These are phyloP conservation scores for Coniferiporia sulphurascens DNA, from an alignment of 1,284 basidiomycete species.

Conservation along the genomic window DNA sequence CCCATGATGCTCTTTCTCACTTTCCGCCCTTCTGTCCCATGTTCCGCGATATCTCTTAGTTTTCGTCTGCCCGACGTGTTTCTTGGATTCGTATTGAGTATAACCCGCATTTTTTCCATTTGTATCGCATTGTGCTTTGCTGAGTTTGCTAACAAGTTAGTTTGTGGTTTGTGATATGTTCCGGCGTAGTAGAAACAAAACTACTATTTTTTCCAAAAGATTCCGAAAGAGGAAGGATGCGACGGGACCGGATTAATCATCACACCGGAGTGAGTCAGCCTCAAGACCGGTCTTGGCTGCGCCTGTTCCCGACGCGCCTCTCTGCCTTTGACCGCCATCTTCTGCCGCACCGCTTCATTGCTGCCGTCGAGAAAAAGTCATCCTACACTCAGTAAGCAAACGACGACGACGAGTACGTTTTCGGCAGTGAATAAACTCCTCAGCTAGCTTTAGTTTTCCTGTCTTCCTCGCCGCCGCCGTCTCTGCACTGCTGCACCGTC, in stretches of 20 bases:
- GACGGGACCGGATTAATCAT: too few relatives aligned
- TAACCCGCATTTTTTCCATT: neutral
- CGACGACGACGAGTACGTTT: constrained; percentile 6
- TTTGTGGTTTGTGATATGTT: neutral
- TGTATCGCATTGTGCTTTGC: neutral
- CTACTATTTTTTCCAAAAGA: too few relatives aligned
- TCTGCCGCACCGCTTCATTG: too few relatives aligned
- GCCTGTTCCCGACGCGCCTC: too few relatives aligned
- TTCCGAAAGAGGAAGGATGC: too few relatives aligned
- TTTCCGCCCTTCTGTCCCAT: neutral
- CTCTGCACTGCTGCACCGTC: neutral
- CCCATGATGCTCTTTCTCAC: constrained; percentile 1
- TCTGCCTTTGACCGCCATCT: too few relatives aligned
- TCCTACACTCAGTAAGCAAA: neutral
- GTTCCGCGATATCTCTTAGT: neutral
- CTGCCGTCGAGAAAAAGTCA: too few relatives aligned
- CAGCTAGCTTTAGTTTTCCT: constrained; percentile 1
- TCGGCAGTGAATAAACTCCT: constrained; percentile 7
- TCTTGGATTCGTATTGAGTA: neutral
- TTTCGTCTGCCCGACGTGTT: neutral
- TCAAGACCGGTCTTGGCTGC: too few relatives aligned
- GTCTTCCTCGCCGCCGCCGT: neutral
- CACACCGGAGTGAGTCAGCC: too few relatives aligned
- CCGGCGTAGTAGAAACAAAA: too few relatives aligned
- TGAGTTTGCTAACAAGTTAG: neutral